Percentiles rank a stretch among this genome's conserved stretches.
phyloP scores from a whole-genome alignment of 179 eudicot species.

The Amaranthus tricolor region DNA sequence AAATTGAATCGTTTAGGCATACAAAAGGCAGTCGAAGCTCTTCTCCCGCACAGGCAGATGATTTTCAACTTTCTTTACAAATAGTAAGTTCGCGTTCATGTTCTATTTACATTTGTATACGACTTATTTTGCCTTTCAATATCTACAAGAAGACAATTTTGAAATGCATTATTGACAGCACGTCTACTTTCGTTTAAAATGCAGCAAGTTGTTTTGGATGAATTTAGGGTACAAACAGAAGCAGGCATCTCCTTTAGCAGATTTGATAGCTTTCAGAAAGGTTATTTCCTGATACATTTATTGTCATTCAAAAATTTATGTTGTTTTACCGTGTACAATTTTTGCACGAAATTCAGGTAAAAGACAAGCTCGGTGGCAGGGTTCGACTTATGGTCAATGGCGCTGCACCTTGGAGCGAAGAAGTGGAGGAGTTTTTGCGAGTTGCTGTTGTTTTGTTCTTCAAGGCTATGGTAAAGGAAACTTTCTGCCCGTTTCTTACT shows the following conservation, averaged over 20 bases:
- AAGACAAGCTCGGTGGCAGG: conserved; percentile 71
- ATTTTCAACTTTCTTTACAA: conserved; percentile 70
- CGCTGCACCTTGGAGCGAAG: conserved; percentile 89
- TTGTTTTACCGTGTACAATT: background rate
- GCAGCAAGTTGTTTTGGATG: conserved; percentile 92
- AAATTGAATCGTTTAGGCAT: conserved; percentile 44
- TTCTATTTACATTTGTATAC: background rate
- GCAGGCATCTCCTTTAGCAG: conserved; percentile 85
- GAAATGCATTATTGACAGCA: background rate
- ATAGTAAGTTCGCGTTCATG: conserved; percentile 45
- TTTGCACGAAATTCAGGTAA: conserved; percentile 44
- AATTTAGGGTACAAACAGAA: conserved; percentile 81
- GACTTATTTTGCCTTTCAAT: background rate
- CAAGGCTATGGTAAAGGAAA: conserved; percentile 85
- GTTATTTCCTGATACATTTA: conserved; percentile 26
- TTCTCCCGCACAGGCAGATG: conserved; percentile 72
- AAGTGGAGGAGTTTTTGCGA: conserved; percentile 87
- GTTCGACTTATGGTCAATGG: conserved; percentile 79
- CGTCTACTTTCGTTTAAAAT: background rate
- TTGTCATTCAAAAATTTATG: background rate
- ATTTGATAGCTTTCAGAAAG: conserved; percentile 87
- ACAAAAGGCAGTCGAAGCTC: conserved; percentile 66
- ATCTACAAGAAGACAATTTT: background rate
- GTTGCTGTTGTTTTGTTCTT: conserved; percentile 82
- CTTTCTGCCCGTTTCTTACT: background rate